phyloP scores from a whole-genome alignment of 208 protist species.

The Trypanosoma theileri region DNA sequence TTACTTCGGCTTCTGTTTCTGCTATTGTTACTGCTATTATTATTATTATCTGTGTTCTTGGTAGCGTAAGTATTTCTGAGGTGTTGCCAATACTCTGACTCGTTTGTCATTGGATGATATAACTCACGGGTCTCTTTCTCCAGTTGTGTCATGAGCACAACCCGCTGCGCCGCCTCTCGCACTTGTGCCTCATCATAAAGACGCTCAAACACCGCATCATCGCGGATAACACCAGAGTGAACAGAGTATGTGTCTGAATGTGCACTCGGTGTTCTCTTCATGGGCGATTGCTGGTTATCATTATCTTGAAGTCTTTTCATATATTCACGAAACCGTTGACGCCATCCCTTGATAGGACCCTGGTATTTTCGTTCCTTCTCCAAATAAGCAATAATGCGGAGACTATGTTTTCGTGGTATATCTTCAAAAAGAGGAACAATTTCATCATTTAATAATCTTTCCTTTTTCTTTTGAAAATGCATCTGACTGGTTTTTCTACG shows the following conservation, averaged over 20 bases:
- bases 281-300: not conserved
- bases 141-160: constrained; percentile 35
- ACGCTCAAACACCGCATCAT: constrained; percentile 33
- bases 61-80: too few species aligned
- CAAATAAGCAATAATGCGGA: constrained; percentile 33
- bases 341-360: constrained; percentile 43
- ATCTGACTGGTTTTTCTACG: constrained; percentile 13
- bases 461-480: constrained; percentile 28
- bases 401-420: constrained; percentile 28
- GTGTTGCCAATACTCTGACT: constrained; percentile 21
- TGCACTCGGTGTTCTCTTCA: not conserved
- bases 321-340: constrained; percentile 38
- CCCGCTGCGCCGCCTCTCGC: constrained; percentile 28
- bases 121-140: constrained; percentile 33
- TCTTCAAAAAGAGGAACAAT: constrained; percentile 25
- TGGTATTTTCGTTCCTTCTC: constrained; percentile 46
- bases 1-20: not conserved
- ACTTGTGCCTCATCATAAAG: constrained; percentile 39
- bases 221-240: constrained; percentile 13
- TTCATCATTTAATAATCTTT: constrained; percentile 26
- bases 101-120: constrained; percentile 30
- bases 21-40: not conserved
- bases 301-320: constrained; percentile 29
- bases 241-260: not conserved
- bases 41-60: too few species aligned